Conservation (phyloP, 2,329 filamentous ascomycete genomes). For the Aspergillus hortae region DNA sequence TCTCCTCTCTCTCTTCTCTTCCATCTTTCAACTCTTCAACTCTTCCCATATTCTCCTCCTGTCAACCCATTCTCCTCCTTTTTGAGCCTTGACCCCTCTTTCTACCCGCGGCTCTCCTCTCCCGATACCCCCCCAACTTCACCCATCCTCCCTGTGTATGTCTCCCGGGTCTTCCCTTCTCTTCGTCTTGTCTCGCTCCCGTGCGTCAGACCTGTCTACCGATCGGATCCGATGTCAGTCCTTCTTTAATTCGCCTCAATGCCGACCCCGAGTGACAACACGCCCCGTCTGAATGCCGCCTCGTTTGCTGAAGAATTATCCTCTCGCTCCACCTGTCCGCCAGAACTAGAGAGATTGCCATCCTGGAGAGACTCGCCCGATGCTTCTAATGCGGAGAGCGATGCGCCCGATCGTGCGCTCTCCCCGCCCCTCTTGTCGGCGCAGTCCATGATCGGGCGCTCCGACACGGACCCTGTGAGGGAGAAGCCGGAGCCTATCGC, state of each 20-base stretch:
- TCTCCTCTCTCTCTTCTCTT: slow-evolving; percentile 4
- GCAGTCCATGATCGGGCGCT: slow-evolving; percentile 20
- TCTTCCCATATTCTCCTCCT: neutral
- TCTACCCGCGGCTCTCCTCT: neutral
- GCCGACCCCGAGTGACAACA: slow-evolving; percentile 48
- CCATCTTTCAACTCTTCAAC: neutral
- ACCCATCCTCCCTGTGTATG: slow-evolving; percentile 1
- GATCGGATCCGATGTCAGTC: slow-evolving; percentile 33
- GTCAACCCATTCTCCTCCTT: slow-evolving; percentile 2
- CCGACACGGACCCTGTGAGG: slow-evolving; percentile 23
- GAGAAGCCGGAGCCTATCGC: slow-evolving; percentile 18
- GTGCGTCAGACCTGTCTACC: slow-evolving; percentile 5
- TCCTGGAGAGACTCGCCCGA: slow-evolving; percentile 32
- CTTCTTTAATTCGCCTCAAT: slow-evolving; percentile 42
- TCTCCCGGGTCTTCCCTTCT: slow-evolving; percentile 16
- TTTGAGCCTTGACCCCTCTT: neutral
- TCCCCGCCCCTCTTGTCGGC: slow-evolving; percentile 22
- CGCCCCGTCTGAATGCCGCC: slow-evolving; percentile 38
- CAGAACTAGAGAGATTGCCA: slow-evolving; percentile 38
- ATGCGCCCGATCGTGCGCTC: slow-evolving; percentile 26
- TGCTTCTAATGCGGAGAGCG: slow-evolving; percentile 18
- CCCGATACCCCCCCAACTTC: neutral
- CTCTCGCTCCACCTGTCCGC: slow-evolving; percentile 49
- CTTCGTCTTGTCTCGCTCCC: slow-evolving; percentile 13
- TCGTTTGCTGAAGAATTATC: slow-evolving; percentile 44